Evolutionary conservation across 768 basidiomycete genomes (phyloP).

Genomic region (Macrolepiota fuliginosa): DNA sequence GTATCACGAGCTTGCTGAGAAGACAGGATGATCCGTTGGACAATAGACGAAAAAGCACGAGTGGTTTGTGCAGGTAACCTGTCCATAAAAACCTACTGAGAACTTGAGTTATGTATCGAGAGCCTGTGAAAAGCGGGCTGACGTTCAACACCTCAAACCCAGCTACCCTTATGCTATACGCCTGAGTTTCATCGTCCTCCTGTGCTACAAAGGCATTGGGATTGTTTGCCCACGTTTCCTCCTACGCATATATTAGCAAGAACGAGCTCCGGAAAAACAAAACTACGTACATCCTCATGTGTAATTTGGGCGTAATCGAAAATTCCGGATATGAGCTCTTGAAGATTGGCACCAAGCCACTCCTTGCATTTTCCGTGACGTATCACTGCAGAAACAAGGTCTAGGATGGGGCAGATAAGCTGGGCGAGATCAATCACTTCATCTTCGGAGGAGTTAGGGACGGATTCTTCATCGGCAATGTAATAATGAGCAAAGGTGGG

Average conservation of each 20-base stretch:
- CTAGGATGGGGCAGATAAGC: constrained; percentile 75
- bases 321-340: constrained; percentile 48
- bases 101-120: background rate
- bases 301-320: constrained; percentile 86
- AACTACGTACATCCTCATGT: constrained; percentile 69
- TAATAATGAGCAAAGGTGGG: constrained; percentile 63
- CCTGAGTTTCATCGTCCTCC: constrained; percentile 87
- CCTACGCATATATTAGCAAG: constrained; percentile 42
- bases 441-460: constrained; percentile 72
- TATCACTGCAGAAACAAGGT: constrained; percentile 69
- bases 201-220: constrained; percentile 92
- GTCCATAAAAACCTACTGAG: constrained; percentile 54
- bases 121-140: constrained; percentile 9
- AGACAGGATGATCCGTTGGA: constrained; percentile 53
- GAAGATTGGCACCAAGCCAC: constrained; percentile 59
- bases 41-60: constrained; percentile 48
- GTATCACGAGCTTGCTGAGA: constrained; percentile 54
- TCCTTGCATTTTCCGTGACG: constrained; percentile 63
- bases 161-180: constrained; percentile 80
- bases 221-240: constrained; percentile 87
- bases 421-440: constrained; percentile 73
- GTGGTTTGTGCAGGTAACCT: constrained; percentile 49
- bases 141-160: constrained; percentile 85
- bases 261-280: background rate
- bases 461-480: constrained; percentile 49